Conservation (phyloP, 345 rosid species). For the Citrus reticulata region DNA sequence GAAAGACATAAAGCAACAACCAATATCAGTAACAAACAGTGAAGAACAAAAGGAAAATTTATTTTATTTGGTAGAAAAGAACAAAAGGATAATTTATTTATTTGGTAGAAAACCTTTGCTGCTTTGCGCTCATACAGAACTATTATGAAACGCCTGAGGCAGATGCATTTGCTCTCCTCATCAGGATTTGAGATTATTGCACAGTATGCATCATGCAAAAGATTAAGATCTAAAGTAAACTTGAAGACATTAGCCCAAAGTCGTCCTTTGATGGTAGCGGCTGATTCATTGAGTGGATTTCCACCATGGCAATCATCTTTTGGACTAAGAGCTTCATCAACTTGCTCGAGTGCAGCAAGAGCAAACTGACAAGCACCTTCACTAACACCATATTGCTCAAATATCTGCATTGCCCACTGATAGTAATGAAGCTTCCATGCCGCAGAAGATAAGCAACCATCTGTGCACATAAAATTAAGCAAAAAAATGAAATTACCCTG, state of each 20-base stretch:
- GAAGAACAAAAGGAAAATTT: constrained; percentile 5
- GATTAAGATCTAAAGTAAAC: constrained; percentile 85
- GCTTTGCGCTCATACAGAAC: constrained; percentile 85
- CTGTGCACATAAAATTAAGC: constrained; percentile 25
- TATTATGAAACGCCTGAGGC: constrained; percentile 86
- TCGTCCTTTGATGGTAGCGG: constrained; percentile 59
- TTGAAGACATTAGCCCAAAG: constrained; percentile 96
- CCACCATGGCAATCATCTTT: constrained; percentile 28
- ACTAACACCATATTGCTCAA: constrained; percentile 80
- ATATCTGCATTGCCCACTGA: constrained; percentile 97
- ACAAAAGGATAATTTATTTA: constrained; percentile 6
- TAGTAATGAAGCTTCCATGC: constrained; percentile 94
- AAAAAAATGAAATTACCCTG: constrained; percentile 1
- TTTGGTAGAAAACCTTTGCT: constrained; percentile 56
- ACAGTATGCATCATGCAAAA: constrained; percentile 87
- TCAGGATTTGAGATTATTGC: constrained; percentile 97
- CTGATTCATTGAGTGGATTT: constrained; percentile 46
- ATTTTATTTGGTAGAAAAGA: constrained; percentile 3
- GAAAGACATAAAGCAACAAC: not conserved
- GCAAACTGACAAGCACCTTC: constrained; percentile 98
- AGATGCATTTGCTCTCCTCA: constrained; percentile 90
- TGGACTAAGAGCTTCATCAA: constrained; percentile 67
- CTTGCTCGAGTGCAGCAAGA: constrained; percentile 97
- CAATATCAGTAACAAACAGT: not conserved
- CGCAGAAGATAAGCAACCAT: constrained; percentile 48